These are phyloP conservation scores for Babesia microti DNA, from an alignment of 169 alveolate genomes.

Conservation along the genomic window DNA sequence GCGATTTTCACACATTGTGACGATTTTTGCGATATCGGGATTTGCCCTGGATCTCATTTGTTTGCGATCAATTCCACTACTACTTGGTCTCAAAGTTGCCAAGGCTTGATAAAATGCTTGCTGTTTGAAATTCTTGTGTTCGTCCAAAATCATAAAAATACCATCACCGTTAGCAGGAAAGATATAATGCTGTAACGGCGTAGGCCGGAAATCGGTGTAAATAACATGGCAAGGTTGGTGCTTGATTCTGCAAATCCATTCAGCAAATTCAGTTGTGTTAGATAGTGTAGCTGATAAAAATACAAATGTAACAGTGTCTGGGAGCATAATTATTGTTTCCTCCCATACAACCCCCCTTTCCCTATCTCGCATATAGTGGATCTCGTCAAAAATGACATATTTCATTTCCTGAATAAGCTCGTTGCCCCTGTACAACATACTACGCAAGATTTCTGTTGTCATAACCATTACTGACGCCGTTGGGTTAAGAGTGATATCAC, in stretches of 20 bases:
- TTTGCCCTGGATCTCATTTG: slow-evolving; percentile 22
- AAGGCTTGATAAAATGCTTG: slow-evolving; percentile 44
- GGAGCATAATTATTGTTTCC: slow-evolving; percentile 92
- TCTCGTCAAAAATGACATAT: slow-evolving; percentile 95
- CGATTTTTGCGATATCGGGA: slow-evolving; percentile 83
- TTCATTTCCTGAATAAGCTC: slow-evolving; percentile 75
- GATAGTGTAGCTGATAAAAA: slow-evolving; percentile 99
- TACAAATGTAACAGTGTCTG: slow-evolving; percentile 85
- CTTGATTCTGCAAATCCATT: slow-evolving; percentile 95
- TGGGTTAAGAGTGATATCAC: slow-evolving; percentile 96
- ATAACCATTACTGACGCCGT: slow-evolving; percentile 94
- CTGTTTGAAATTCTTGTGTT: slow-evolving; percentile 77
- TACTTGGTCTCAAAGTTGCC: slow-evolving; percentile 7
- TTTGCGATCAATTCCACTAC: slow-evolving; percentile 12
- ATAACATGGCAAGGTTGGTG: slow-evolving; percentile 94
- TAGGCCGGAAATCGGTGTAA: slow-evolving; percentile 95
- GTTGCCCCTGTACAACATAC: slow-evolving; percentile 96
- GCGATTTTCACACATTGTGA: slow-evolving; percentile 80
- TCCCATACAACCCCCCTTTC: slow-evolving; percentile 99
- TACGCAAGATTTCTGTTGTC: slow-evolving; percentile 97
- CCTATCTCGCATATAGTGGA: slow-evolving; percentile 98
- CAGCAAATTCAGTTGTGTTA: slow-evolving; percentile 96
- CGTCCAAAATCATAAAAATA: slow-evolving; percentile 87
- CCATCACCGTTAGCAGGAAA: slow-evolving; percentile 92
- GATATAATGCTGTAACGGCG: slow-evolving; percentile 93